Base-by-base conservation (phyloP, 108 stramenopile genomes). In the Bacterosira constricta region DNA sequence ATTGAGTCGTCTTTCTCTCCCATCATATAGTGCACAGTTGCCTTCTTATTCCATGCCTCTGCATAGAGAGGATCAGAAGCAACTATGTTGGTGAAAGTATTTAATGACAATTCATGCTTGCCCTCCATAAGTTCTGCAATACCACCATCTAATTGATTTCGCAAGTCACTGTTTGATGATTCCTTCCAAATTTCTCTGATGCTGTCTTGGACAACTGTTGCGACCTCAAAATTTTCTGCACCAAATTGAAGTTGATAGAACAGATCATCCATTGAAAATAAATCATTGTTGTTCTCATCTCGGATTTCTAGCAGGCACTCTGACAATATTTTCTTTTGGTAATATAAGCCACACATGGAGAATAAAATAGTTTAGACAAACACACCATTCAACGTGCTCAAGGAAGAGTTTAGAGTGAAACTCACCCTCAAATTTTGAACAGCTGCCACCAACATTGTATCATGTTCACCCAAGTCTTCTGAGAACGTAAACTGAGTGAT, bases 121-220 rank as follows among this genome's bases (percentile, higher is more conserved):
- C 87, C 87, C 54, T 67, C 69, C 46, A 93, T 29, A 20, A 90
- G 56, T 34, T 83, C 46, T 21, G 71, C 66, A 42, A 90, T 76
- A 9, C 86, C 92, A 38, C 47, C 54, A 27, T 90, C 88, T 0
- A 93, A 76, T 34, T 72, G 35, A 27, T 63, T 79, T 23, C 88
- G 75, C 21, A 90, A 44, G 31, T 77, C 75, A 9, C 20, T 47
- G 55, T 87, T 73, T 25, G 41, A 15, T 39, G 85, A 75, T 18
- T 85, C 91, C 56, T 88, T 88, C 75, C 81, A 88, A 15, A 88
- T 75, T 63, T 93, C 92, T 55, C 86, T 90, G 25, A 93, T 71
- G 0, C 58, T 55, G 10, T 90, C 90, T 53, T 88, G 67, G 10
- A 90, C 47, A 41, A 60, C 51, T 20, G 62, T 71, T 5, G 92